Base-by-base conservation (phyloP, 495 filamentous ascomycete genomes). In the Lasiosphaeria hispida region DNA sequence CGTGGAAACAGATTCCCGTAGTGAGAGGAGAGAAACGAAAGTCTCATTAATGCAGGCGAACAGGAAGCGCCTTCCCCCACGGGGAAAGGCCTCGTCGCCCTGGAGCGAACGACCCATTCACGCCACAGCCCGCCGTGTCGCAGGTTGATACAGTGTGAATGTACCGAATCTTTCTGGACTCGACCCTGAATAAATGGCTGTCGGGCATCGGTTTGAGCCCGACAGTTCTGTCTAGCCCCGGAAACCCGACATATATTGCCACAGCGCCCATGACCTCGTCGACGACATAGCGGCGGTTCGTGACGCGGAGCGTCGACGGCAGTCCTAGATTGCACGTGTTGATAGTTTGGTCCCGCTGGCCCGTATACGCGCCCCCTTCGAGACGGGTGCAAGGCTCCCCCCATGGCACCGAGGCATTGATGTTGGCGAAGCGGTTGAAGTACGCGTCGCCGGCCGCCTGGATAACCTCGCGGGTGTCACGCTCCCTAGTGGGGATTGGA, bases 151-250 rank as follows among this genome's bases (percentile, higher is more conserved):
- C 56, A 1, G 77, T 80, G 63, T 80, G 77, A 14, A 80, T 73
- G 59, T 64, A 78, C 43, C 75, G 68, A 41, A 81, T 56, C 70
- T 73, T 73, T 10, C 78, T 76, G 10, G 71, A 69, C 66, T 80
- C 75, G 0, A 81, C 71, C n/a, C 75, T 61, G 63, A 81, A 80
- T 59, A 76, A 67, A 61, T 81, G 77, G 44, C 71, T 76, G 57
- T 79, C 77, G 10, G 78, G 77, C 36, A 71, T 72, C 10, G 50
- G 33, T 35, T 39, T 39, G 33, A 42, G 41, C 37, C 10, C 10
- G 10, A 19, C 36, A 9, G n/a, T 49, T 15, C 18, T 37, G 36
- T 60, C 58, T 11, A 60, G 23, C 6, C 67, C 65, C 0, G 64
- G 64, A 48, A 81, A 80, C 49, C 75, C 72, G 54, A 78, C 61